These are phyloP conservation scores for Tylopilus cervinicoccineus DNA, from an alignment of 768 basidiomycete species.

Conservation along the genomic window DNA sequence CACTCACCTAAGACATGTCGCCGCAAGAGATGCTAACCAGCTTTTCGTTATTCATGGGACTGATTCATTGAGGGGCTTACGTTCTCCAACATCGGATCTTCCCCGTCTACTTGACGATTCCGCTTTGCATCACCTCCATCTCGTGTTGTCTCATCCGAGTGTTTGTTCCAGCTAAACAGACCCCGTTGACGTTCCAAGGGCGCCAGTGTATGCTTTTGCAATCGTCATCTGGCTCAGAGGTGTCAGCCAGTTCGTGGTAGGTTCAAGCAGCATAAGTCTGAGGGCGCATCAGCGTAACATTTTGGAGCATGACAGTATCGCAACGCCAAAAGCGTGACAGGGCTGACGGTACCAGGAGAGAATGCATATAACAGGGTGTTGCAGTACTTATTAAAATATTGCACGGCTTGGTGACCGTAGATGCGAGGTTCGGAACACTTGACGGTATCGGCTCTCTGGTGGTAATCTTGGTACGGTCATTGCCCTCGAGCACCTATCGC, in stretches of 20 bases:
- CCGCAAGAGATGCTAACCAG: too few species aligned
- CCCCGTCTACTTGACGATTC: slow-evolving; percentile 68
- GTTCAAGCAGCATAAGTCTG: slow-evolving; percentile 59
- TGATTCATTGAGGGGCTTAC: too few species aligned
- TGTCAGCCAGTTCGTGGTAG: slow-evolving; percentile 65
- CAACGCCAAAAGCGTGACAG: slow-evolving; percentile 72
- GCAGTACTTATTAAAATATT: too few species aligned
- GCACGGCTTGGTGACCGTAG: too few species aligned
- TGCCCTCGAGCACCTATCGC: slow-evolving; percentile 59
- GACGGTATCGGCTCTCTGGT: slow-evolving; percentile 69
- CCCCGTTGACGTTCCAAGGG: too few species aligned
- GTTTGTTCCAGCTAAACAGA: slow-evolving; percentile 45
- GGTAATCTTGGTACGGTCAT: slow-evolving; percentile 56
- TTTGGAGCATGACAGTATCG: too few species aligned
- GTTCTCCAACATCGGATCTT: slow-evolving; percentile 72
- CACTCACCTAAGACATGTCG: too few species aligned
- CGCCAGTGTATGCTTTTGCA: too few species aligned
- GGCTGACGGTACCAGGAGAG: slow-evolving; percentile 57
- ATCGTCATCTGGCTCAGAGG: too few species aligned
- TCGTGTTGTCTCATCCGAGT: slow-evolving; percentile 52
- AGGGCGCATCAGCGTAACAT: neutral
- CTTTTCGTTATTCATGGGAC: too few species aligned
- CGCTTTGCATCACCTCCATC: slow-evolving; percentile 48
- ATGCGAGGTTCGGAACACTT: slow-evolving; percentile 58
- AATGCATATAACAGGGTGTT: slow-evolving; percentile 51